Evolutionary conservation across 75 land plant genomes (phyloP), one percentile per base, ranked within the genome.

Genomic region (Larix kaempferi): DNA sequence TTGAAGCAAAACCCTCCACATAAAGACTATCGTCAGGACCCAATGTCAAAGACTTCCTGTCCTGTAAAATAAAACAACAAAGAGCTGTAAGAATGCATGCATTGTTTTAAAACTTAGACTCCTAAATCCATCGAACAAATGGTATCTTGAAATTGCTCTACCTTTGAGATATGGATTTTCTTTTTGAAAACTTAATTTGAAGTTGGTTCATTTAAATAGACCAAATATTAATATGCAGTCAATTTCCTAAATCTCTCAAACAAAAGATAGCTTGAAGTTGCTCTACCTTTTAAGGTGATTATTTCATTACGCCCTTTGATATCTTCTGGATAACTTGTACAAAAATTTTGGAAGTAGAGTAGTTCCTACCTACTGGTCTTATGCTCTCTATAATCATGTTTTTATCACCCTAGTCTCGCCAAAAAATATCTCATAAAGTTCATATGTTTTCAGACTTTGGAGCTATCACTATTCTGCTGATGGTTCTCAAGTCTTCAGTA

Each of bases 1-100:
- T 89, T 76, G 86, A 83, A 62, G 98, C 99, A 85, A 97, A 97
- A 26, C 99, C 99, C 78, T 97, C 98, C 69, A 97, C 60, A 80
- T 97, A 80, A 37, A 97, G 84, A 74, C 83, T 81, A 79, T 97
- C 99, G 33, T 97, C 99, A 69, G 93, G 85, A 69, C 90, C 91
- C 74, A 97, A 78, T 56, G 82, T 91, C 60, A 97, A 23, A 49
- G 89, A 82, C 83, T 94, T 97, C 80, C 92, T 97, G 80, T 97
- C 99, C 99, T 97, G 86, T 57, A 75, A 29, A 33, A 6, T 33
- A 75, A 80, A 82, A 33, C 25, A 19, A 19, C 19, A 77, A 60
- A 74, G 63, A 29, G 26, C 35, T 27, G 35, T 77, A 77, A 77
- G 52, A 63, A 39, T 41, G 35, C 52, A 57, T 59, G 37, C 12